A percentile compares a stretch with the other conserved stretches of the same genome.
phyloP scores from a whole-genome alignment of 2,329 filamentous ascomycete genomes.

The Pseudogymnoascus sp. region DNA sequence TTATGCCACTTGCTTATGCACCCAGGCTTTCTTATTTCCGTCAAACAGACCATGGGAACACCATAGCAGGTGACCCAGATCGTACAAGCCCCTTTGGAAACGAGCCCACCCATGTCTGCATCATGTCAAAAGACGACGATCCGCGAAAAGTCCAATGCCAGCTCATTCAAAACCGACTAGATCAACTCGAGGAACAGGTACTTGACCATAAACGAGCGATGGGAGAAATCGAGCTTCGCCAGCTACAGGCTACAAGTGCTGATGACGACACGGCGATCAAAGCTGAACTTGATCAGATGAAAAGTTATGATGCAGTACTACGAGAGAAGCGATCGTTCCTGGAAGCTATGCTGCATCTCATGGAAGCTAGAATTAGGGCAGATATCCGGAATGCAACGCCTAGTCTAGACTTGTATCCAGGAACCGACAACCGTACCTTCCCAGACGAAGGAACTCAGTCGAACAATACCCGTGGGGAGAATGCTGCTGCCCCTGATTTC shows the following conservation, averaged over 20 bases:
- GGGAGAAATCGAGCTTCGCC: slow-evolving; percentile 68
- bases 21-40: slow-evolving; percentile 97
- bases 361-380: slow-evolving; percentile 26
- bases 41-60: slow-evolving; percentile 84
- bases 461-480: slow-evolving; percentile 48
- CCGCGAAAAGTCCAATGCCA: slow-evolving; percentile 82
- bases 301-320: slow-evolving; percentile 48
- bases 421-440: slow-evolving; percentile 30
- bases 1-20: slow-evolving; percentile 83
- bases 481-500: slow-evolving; percentile 69
- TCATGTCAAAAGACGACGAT: slow-evolving; percentile 87
- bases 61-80: slow-evolving; percentile 72
- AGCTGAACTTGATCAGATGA: slow-evolving; percentile 54
- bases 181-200: slow-evolving; percentile 73
- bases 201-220: slow-evolving; percentile 65
- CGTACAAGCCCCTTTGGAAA: slow-evolving; percentile 85
- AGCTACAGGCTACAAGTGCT: slow-evolving; percentile 34
- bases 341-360: slow-evolving; percentile 44
- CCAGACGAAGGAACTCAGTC: slow-evolving; percentile 49
- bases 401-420: slow-evolving; percentile 31
- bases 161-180: slow-evolving; percentile 73
- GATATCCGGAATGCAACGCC: slow-evolving; percentile 22
- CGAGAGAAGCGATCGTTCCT: slow-evolving; percentile 53
- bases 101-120: slow-evolving; percentile 88
- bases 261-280: slow-evolving; percentile 46